Conservation (phyloP, 352 stramenopile genomes). For the Pythium biforme region DNA sequence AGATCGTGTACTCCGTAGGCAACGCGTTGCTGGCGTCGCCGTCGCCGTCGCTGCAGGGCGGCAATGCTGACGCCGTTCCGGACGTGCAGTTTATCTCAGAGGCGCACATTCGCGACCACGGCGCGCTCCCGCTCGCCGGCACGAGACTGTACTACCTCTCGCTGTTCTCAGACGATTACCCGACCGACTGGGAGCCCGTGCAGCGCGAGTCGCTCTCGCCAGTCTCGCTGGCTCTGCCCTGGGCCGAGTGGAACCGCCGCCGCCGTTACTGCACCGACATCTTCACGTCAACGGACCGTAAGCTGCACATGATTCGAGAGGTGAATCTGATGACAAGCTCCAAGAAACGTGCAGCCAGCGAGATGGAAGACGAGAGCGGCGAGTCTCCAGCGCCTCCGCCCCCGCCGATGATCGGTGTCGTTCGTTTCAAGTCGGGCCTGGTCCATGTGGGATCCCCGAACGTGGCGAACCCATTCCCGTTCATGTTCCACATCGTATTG, state of each 20-base stretch:
- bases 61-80: background rate
- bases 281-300: conserved; percentile 10
- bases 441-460: conserved; percentile 44
- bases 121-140: conserved; percentile 43
- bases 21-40: conserved; percentile 9
- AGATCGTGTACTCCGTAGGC: conserved; percentile 25
- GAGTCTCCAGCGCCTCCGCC: background rate
- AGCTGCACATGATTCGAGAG: conserved; percentile 20
- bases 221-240: conserved; percentile 3
- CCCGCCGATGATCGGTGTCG: conserved; percentile 46
- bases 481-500: conserved; percentile 62
- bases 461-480: conserved; percentile 53
- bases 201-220: conserved; percentile 16
- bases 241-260: conserved; percentile 26
- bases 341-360: conserved; percentile 6
- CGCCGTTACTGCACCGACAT: conserved; percentile 27
- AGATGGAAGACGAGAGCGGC: background rate
- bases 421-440: conserved; percentile 59
- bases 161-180: conserved; percentile 50
- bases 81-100: conserved; percentile 43
- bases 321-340: conserved; percentile 19
- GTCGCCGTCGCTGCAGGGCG: background rate
- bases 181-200: conserved; percentile 38
- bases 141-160: conserved; percentile 58
- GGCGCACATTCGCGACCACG: conserved; percentile 38